These are phyloP conservation scores for Quercus ilex DNA, from an alignment of 306 rosid species.

Conservation along the genomic window DNA sequence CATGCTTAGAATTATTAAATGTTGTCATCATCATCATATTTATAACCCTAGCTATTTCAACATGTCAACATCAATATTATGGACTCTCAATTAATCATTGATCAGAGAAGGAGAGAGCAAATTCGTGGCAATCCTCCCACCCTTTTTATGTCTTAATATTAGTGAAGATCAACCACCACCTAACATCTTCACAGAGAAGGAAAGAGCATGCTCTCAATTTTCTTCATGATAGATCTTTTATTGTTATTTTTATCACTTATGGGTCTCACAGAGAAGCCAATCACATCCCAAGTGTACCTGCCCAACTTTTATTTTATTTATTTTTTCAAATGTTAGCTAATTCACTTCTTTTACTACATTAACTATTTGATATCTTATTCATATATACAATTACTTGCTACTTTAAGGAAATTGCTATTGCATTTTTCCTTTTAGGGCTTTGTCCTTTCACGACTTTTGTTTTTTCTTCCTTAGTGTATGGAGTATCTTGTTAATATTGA, in stretches of 20 bases:
- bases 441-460: slow-evolving; percentile 5
- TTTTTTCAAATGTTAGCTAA: too few species aligned
- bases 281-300: background rate
- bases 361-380: background rate
- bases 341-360: too few species aligned
- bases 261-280: background rate
- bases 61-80: background rate
- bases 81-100: background rate
- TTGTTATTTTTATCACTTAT: background rate
- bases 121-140: too few species aligned
- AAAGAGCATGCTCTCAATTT: background rate
- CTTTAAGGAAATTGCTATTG: background rate
- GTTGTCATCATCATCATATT: background rate
- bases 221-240: background rate
- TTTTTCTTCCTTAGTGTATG: too few species aligned
- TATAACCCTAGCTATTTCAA: background rate
- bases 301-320: too few species aligned
- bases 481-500: background rate
- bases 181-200: background rate
- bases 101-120: background rate
- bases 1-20: too few species aligned
- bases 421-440: background rate
- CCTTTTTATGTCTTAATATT: background rate
- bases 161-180: background rate
- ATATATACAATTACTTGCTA: slow-evolving; percentile 14